Base-by-base conservation (phyloP, 805 yeast species). In the Grigorovia transvaalensis region DNA sequence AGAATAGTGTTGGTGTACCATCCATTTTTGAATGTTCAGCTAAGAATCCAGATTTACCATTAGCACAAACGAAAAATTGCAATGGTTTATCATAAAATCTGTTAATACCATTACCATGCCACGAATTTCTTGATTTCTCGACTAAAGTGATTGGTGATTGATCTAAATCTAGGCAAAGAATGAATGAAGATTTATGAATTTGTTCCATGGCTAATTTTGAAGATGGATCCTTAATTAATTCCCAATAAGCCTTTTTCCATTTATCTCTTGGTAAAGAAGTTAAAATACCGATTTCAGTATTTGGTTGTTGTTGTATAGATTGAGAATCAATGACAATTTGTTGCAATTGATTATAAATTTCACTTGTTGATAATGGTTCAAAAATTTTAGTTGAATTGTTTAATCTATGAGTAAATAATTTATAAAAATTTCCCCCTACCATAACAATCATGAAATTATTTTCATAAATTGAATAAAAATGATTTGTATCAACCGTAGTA, bases 11-110 rank as follows among this genome's bases (percentile, higher is more conserved):
- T 64, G 97, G 96, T 9, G 96, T 88, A 56, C 98, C 99, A 69
- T 91, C 99, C 98, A 91, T 91, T 74, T 81, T 85, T 20, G 97
- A 88, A 74, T 91, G 99, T 73, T 91, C 99, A 56, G 96, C 97
- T 64, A 89, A 71, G 73, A 90, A 91, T 0, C 97, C 98, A 8
- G 96, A 87, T 56, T 81, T 76, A 54, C 93, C 96, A 68, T 88
- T 89, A 56, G 80, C 82, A 54, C 85, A 74, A 51, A 91, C 81
- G 59, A 89, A 78, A 67, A 88, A 82, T 73, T 91, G 93, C 54
- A 86, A 73, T 4, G 96, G 91, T 74, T 91, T 91, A 74, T 91
- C 98, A 68, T 78, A 91, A 74, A 78, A 91, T 62, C 99, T 78
- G 75, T 93, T 91, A 60, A 74, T 70, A 51, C 97, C 96, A 70